Evolutionary conservation across 1,139 yeast genomes (phyloP).

Genomic region (Yamadazyma mexicana): DNA sequence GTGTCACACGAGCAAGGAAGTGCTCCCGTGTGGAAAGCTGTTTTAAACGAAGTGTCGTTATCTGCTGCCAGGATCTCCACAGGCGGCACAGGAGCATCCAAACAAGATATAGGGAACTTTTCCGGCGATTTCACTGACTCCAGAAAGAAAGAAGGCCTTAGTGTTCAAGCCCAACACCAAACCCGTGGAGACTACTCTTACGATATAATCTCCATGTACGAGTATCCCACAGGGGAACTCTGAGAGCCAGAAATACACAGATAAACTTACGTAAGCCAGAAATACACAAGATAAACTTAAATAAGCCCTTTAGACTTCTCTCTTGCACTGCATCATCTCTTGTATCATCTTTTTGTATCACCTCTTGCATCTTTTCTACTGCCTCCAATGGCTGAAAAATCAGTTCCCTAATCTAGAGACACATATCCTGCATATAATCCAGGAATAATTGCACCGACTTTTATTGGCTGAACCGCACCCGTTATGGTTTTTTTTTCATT

Average conservation of each 20-base stretch:
- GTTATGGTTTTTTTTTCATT: too few relatives aligned
- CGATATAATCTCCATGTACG: conserved; percentile 12
- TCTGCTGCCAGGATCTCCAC: conserved; percentile 54
- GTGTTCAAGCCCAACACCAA: neutral
- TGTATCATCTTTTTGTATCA: too few relatives aligned
- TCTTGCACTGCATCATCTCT: too few relatives aligned
- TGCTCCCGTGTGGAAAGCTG: conserved; percentile 32
- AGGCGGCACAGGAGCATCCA: conserved; percentile 29
- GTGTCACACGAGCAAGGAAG: neutral
- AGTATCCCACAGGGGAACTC: too few relatives aligned
- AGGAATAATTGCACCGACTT: conserved; percentile 9
- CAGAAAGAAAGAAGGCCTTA: too few relatives aligned
- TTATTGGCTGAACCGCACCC: conserved; percentile 12
- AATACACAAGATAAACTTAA: too few relatives aligned
- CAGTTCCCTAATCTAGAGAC: neutral
- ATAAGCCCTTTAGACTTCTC: too few relatives aligned
- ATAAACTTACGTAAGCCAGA: too few relatives aligned
- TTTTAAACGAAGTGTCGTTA: conserved; percentile 48
- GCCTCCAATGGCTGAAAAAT: conserved; percentile 2
- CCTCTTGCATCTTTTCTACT: too few relatives aligned
- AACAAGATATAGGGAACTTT: conserved; percentile 21
- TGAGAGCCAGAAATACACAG: too few relatives aligned
- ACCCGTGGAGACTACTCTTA: conserved; percentile 6
- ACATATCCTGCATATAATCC: conserved; percentile 1
- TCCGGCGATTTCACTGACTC: conserved; percentile 27